Evolutionary conservation across 352 stramenopile genomes (phyloP), one percentile per base, ranked within the genome.

Genomic region (Phytophthora melonis): DNA sequence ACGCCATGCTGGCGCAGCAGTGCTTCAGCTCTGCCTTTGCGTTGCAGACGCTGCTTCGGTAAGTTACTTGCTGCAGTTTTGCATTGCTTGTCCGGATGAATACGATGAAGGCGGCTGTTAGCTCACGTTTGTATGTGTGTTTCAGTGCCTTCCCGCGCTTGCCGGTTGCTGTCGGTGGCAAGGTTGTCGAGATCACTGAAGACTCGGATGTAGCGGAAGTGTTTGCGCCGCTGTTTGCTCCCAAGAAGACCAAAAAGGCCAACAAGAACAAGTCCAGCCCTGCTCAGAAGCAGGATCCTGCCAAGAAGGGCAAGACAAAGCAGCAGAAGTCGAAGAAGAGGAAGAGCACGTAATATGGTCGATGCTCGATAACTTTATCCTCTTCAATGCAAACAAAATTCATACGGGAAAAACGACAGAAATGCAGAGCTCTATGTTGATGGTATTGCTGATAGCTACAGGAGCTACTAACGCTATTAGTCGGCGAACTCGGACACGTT

Each of bases 11-110:
- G 16, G 88, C 85, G 8, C 78, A 95, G 72, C 85, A 94, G 78
- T 92, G 85, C 64, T 91, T 93, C 58, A 93, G 88, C 68, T 83
- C 86, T 52, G 88, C 87, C 18, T 95, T 95, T 59, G 84, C 88
- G 0, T 72, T 95, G 21, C 88, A 95, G 64, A 93, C 87, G 18
- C 55, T 94, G n/a, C 58, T 95, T 19, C 77, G 82, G 79, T 89
- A 59, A 55, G 74, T 68, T 34, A 9, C 6, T 52, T 3, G 3
- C 39, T 65, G 47, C 3, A 54, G 25, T n/a, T 5, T 53, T 53
- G 45, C 3, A 27, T 16, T 25, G 63, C 30, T 56, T 63, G 32
- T 27, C 58, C 19, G 27, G 4, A 21, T 57, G 5, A 30, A 27
- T 58, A 6, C 43, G 23, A 39, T n/a, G 21, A 21, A 9, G 27